Evolutionary conservation across 225 moss, liverwort and hornwort species (phyloP).

Genomic region (Lunularia cruciata): DNA sequence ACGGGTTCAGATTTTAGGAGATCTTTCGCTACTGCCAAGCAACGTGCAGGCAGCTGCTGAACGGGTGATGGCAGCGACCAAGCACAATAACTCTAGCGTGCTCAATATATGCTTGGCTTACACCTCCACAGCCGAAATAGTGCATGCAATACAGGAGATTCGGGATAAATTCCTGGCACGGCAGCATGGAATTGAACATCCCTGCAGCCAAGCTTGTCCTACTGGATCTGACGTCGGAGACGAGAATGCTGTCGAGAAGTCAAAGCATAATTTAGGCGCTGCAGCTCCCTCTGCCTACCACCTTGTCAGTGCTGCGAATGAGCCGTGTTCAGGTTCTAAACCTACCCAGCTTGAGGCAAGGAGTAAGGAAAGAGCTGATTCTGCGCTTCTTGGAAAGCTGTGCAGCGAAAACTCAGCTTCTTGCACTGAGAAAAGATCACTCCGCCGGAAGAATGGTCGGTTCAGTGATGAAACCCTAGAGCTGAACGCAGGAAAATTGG

Average conservation of each 20-base stretch:
- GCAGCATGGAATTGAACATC: neutral
- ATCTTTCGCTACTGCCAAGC: constrained; percentile 35
- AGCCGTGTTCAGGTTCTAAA: neutral
- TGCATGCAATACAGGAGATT: constrained; percentile 43
- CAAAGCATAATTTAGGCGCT: neutral
- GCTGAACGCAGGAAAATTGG: neutral
- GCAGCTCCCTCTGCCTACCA: neutral
- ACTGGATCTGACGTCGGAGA: neutral
- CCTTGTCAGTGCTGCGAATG: neutral
- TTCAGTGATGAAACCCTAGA: neutral
- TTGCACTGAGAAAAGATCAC: neutral
- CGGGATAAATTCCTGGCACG: constrained; percentile 22
- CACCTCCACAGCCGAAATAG: constrained; percentile 46
- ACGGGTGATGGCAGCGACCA: constrained; percentile 44
- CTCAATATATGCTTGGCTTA: constrained; percentile 47
- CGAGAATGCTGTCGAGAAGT: constrained; percentile 4
- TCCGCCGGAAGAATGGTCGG: neutral
- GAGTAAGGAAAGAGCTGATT: constrained; percentile 20
- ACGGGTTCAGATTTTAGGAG: constrained; percentile 41
- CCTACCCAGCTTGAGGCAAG: constrained; percentile 8
- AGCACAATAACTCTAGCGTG: constrained; percentile 33
- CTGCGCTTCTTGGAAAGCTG: neutral
- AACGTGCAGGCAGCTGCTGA: constrained; percentile 46
- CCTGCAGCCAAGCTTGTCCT: neutral
- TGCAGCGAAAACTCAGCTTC: neutral